These are phyloP conservation scores for Berberis thunbergii DNA, from an alignment of 164 flowering plant species.

Conservation along the genomic window DNA sequence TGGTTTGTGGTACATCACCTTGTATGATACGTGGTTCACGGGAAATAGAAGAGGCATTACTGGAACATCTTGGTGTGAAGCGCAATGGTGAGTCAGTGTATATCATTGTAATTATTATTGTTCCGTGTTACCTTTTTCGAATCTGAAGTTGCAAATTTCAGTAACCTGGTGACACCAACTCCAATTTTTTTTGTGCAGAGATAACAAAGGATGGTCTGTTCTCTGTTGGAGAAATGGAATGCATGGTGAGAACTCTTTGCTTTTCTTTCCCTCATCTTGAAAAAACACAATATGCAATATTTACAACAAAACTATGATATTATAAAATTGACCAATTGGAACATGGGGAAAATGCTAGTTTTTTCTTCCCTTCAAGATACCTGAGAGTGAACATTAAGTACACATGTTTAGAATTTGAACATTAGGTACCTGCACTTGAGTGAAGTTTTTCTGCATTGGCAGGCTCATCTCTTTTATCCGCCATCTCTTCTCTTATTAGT, in stretches of 20 bases:
- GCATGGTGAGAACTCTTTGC: slow-evolving; percentile 66
- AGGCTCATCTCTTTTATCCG: too few relatives aligned
- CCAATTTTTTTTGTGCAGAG: slow-evolving; percentile 42
- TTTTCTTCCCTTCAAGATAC: too few relatives aligned
- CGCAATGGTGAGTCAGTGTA: slow-evolving; percentile 65
- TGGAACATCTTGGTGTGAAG: slow-evolving; percentile 91
- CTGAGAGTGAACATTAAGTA: too few relatives aligned
- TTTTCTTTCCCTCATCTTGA: slow-evolving; percentile 2
- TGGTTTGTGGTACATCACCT: slow-evolving; percentile 98
- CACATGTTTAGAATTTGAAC: too few relatives aligned
- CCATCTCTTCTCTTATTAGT: too few relatives aligned
- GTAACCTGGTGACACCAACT: not conserved
- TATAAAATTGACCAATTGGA: too few relatives aligned
- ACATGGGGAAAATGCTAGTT: too few relatives aligned
- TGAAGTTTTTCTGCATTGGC: too few relatives aligned
- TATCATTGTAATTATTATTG: not conserved
- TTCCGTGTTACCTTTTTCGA: not conserved
- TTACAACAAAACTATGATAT: not conserved
- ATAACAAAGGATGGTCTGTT: slow-evolving; percentile 96
- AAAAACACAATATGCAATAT: not conserved
- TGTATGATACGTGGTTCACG: slow-evolving; percentile 99
- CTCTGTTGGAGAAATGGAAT: slow-evolving; percentile 99
- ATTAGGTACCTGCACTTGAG: too few relatives aligned
- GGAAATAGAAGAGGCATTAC: slow-evolving; percentile 82
- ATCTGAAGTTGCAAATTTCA: not conserved